These are phyloP conservation scores for Sclerotinia subarctica DNA, from an alignment of 2,329 filamentous ascomycete genomes.

Conservation along the genomic window DNA sequence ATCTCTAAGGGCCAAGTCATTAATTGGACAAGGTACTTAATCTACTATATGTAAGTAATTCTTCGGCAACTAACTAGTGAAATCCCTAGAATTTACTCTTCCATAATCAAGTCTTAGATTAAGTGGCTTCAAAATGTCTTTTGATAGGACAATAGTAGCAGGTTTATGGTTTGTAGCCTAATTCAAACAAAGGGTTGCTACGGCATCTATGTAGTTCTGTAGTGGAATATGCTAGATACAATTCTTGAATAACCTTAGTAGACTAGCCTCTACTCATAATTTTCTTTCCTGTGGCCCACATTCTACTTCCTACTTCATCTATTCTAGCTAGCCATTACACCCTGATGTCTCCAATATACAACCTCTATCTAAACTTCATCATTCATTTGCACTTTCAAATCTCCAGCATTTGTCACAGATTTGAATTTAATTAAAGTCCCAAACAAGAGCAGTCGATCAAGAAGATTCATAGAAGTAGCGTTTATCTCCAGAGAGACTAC, in stretches of 20 bases:
- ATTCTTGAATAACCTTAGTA: not conserved
- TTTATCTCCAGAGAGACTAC: not conserved
- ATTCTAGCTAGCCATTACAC: not conserved
- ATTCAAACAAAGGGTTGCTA: not conserved
- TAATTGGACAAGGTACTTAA: too few species aligned
- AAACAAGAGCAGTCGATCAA: not conserved
- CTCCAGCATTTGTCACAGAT: too few species aligned
- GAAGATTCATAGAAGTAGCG: not conserved
- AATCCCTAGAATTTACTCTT: too few species aligned
- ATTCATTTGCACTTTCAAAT: not conserved
- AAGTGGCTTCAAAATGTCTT: too few species aligned
- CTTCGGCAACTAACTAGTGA: too few species aligned
- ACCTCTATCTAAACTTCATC: not conserved
- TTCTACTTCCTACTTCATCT: not conserved
- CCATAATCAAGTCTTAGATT: rapidly evolving
- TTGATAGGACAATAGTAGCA: not conserved
- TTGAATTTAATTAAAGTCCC: not conserved
- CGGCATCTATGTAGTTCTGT: not conserved
- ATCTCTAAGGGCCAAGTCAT: too few species aligned
- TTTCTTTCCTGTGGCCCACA: not conserved
- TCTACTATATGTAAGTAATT: not conserved
- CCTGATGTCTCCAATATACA: not conserved
- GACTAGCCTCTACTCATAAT: not conserved
- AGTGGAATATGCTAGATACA: not conserved
- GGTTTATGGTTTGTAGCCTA: too few species aligned